A percentile compares a stretch with the other conserved stretches of the same genome.
These are phyloP conservation scores for Globisporangium barbulae DNA, from an alignment of 352 stramenopile species.

Conservation along the genomic window DNA sequence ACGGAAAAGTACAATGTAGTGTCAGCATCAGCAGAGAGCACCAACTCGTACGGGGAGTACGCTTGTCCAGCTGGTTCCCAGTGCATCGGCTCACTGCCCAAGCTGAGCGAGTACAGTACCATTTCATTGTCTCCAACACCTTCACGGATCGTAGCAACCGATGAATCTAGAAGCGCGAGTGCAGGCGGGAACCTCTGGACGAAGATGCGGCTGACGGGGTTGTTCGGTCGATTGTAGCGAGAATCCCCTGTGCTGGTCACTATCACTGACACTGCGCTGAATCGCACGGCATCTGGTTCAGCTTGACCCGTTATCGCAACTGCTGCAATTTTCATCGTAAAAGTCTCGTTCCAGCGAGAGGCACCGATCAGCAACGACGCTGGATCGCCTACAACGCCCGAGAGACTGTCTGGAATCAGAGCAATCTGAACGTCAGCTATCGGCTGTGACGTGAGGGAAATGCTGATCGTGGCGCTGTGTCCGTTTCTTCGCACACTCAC, in stretches of 20 bases:
- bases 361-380: constrained; percentile 26
- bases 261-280: constrained; percentile 23
- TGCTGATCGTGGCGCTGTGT: constrained; percentile 34
- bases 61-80: constrained; percentile 38
- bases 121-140: constrained; percentile 29
- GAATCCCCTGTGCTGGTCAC: constrained; percentile 30
- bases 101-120: constrained; percentile 31
- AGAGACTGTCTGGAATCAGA: constrained; percentile 22
- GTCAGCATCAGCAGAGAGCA: constrained; percentile 34
- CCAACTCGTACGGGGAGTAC: constrained; percentile 40
- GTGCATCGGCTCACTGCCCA: constrained; percentile 59
- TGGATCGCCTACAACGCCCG: constrained; percentile 30
- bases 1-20: constrained; percentile 40
- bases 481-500: constrained; percentile 40
- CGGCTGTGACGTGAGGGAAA: constrained; percentile 42
- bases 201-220: constrained; percentile 24
- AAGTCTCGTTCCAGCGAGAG: constrained; percentile 25
- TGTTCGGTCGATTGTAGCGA: constrained; percentile 33
- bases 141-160: constrained; percentile 27
- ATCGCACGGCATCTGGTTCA: constrained; percentile 21
- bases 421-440: constrained; percentile 32
- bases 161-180: constrained; percentile 37
- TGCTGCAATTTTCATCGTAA: constrained; percentile 26
- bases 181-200: constrained; percentile 43
- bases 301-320: background rate